These are phyloP conservation scores for Amphibolis antarctica DNA, from an alignment of 106 monocot genomes.

Conservation along the genomic window DNA sequence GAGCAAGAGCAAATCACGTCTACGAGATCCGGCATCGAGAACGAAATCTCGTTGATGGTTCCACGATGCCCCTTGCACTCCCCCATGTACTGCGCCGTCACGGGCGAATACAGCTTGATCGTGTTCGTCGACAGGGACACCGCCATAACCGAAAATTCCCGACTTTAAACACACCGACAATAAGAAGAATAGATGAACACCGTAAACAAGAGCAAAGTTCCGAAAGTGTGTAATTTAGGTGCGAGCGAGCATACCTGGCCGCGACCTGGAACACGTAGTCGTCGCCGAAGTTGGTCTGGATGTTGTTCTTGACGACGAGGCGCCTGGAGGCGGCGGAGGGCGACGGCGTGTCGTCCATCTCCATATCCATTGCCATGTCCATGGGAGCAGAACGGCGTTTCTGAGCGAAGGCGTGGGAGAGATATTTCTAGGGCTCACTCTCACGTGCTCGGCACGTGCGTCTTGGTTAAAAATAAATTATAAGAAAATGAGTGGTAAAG, in stretches of 20 bases:
- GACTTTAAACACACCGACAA: constrained; percentile 28
- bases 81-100: constrained; percentile 71
- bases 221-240: background rate
- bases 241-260: constrained; percentile 36
- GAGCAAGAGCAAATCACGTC: constrained; percentile 76
- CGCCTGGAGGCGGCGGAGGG: constrained; percentile 32
- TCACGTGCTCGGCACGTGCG: too few species aligned
- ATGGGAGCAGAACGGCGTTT: too few species aligned
- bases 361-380: constrained; percentile 12
- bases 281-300: constrained; percentile 86
- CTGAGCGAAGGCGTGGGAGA: too few species aligned
- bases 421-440: too few species aligned
- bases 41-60: constrained; percentile 69
- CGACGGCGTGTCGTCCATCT: constrained; percentile 3
- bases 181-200: background rate
- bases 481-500: too few species aligned
- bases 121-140: constrained; percentile 75
- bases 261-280: constrained; percentile 93
- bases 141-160: constrained; percentile 58
- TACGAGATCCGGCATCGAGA: constrained; percentile 40
- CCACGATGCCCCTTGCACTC: constrained; percentile 70
- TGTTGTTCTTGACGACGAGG: constrained; percentile 56
- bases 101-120: constrained; percentile 82
- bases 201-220: background rate
- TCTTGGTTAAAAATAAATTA: too few species aligned